These are phyloP conservation scores for Paramecium sexaurelia DNA, from an alignment of 73 alveolate species.

Conservation along the genomic window DNA sequence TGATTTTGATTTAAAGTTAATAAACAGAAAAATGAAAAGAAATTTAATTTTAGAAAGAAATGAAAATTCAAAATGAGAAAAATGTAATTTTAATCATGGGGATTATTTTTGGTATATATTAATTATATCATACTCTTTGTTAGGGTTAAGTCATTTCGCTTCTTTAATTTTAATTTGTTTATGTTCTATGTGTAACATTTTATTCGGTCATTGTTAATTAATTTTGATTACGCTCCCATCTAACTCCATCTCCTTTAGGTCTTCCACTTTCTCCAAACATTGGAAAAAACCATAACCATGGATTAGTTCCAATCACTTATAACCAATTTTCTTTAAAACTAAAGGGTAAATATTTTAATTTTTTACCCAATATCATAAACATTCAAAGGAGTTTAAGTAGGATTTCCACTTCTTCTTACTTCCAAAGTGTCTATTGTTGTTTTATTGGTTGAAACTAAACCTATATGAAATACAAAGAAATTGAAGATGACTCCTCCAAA, in stretches of 20 bases:
- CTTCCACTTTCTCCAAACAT: slow-evolving; percentile 77
- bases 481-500: slow-evolving; percentile 56
- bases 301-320: slow-evolving; percentile 86
- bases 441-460: slow-evolving; percentile 63
- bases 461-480: slow-evolving; percentile 65
- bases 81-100: too few relatives aligned
- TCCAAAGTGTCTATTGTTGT: slow-evolving; percentile 69
- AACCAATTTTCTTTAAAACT: slow-evolving; percentile 78
- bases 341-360: background rate
- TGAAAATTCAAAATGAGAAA: too few relatives aligned
- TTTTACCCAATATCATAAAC: slow-evolving; percentile 37
- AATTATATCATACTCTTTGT: background rate
- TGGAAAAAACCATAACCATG: slow-evolving; percentile 85
- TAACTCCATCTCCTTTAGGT: slow-evolving; percentile 91
- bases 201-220: background rate
- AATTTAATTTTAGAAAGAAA: too few relatives aligned
- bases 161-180: background rate
- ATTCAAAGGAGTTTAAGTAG: background rate
- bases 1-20: too few relatives aligned
- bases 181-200: slow-evolving; percentile 9
- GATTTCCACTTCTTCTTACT: slow-evolving; percentile 29
- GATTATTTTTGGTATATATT: too few relatives aligned
- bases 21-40: too few relatives aligned
- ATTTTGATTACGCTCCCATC: slow-evolving; percentile 69
- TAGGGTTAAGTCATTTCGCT: background rate